A percentile compares a stretch with the other conserved stretches of the same genome.
Conservation (phyloP, 192 early-diverging fungal species). For the Linnemannia elongata region DNA sequence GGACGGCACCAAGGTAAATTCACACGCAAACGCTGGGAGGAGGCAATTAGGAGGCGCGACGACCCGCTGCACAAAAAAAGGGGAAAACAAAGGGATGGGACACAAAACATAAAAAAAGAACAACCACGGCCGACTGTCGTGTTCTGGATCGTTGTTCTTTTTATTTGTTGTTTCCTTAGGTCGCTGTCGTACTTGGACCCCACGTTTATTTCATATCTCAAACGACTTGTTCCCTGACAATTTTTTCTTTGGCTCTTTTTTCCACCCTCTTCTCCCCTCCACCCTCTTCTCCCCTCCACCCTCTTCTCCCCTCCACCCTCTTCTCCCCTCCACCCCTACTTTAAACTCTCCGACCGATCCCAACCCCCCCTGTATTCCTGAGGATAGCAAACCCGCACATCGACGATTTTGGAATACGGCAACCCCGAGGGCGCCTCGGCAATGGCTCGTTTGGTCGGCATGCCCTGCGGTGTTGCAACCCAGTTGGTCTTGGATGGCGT, state of each 20-base stretch:
- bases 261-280: neutral
- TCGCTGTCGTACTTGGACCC: too few species aligned
- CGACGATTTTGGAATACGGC: slow-evolving; percentile 94
- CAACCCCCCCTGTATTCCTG: neutral
- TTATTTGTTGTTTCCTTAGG: neutral
- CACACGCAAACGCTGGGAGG: neutral
- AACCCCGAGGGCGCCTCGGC: slow-evolving; percentile 85
- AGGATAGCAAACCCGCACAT: slow-evolving; percentile 85
- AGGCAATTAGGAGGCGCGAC: neutral
- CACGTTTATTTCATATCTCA: too few species aligned
- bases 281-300: neutral
- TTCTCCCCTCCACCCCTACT: neutral
- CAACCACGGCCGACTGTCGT: neutral
- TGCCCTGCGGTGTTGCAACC: slow-evolving; percentile 95
- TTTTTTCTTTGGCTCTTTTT: too few species aligned
- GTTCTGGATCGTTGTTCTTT: neutral
- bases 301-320: neutral
- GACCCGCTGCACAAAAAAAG: neutral
- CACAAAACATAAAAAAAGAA: neutral
- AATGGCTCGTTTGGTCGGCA: slow-evolving; percentile 98
- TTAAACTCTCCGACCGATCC: neutral
- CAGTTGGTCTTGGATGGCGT: slow-evolving; percentile 92
- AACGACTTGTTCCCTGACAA: too few species aligned
- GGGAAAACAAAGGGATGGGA: slow-evolving; percentile 5
- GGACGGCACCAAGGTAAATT: slow-evolving; percentile 73